These are phyloP conservation scores for Boechera divaricarpa DNA, from an alignment of 345 rosid genomes.

Conservation along the genomic window DNA sequence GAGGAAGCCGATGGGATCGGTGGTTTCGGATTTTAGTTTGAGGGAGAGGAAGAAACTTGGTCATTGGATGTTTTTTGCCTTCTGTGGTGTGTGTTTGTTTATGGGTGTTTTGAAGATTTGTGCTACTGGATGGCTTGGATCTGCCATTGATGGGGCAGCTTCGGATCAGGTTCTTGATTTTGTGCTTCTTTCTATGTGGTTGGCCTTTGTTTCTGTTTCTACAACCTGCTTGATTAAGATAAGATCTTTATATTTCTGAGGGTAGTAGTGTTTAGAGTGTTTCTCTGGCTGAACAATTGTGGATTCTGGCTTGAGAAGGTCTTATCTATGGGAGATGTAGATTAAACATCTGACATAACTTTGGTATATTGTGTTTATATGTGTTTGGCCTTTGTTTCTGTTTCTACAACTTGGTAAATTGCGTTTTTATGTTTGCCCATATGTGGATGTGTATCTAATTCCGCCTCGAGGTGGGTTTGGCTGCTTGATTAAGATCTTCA, in stretches of 20 bases:
- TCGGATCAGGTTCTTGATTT: constrained; percentile 53
- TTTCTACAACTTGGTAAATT: neutral
- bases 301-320: neutral
- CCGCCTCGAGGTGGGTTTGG: neutral
- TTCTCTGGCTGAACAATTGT: neutral
- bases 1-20: constrained; percentile 66
- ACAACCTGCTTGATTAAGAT: neutral
- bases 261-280: neutral
- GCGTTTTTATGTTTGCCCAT: neutral
- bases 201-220: neutral
- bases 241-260: constrained; percentile 10
- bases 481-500: neutral
- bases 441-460: neutral
- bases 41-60: constrained; percentile 79
- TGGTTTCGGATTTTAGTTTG: constrained; percentile 63
- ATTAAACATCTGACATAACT: no score
- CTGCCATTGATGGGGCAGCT: constrained; percentile 68
- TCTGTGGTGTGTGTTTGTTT: constrained; percentile 85
- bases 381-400: neutral
- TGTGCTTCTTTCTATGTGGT: neutral
- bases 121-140: constrained; percentile 90
- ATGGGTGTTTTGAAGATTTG: constrained; percentile 87
- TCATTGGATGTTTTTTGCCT: constrained; percentile 82
- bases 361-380: neutral
- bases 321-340: neutral